Evolutionary conservation across 257 asterid species (phyloP).

Genomic region (Gentiana straminea): DNA sequence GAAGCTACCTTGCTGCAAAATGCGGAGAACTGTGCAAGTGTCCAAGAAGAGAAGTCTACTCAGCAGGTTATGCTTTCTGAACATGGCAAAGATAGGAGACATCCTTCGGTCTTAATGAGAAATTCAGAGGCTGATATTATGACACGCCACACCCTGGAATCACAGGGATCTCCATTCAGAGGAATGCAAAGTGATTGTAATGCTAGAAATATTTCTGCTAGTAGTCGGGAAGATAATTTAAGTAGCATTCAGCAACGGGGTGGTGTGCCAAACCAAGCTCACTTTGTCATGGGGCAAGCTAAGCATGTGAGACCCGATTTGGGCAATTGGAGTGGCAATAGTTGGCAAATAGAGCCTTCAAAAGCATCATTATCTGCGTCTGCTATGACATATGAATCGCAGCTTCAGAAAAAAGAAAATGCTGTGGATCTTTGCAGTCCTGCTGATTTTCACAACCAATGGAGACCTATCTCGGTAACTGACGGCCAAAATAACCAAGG

Average conservation of each 20-base stretch:
- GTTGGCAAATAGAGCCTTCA: constrained; percentile 28
- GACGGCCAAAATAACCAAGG: constrained; percentile 38
- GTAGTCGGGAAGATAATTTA: constrained; percentile 37
- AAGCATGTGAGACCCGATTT: constrained; percentile 43
- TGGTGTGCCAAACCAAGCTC: constrained; percentile 25
- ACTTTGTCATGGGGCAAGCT: constrained; percentile 31
- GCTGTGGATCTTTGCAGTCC: constrained; percentile 23
- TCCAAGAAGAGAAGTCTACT: constrained; percentile 49
- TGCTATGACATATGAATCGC: constrained; percentile 31
- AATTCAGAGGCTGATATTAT: constrained; percentile 30
- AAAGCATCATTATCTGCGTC: constrained; percentile 32
- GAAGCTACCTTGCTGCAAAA: constrained; percentile 35
- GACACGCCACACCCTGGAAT: constrained; percentile 34
- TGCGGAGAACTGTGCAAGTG: constrained; percentile 34
- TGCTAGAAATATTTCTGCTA: constrained; percentile 26
- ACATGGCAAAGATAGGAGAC: constrained; percentile 48
- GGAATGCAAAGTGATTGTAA: constrained; percentile 36
- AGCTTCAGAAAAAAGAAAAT: constrained; percentile 40
- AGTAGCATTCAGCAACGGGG: constrained; percentile 32
- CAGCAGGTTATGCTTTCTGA: constrained; percentile 32
- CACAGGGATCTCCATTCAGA: constrained; percentile 40
- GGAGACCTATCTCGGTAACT: constrained; percentile 64
- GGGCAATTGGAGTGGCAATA: constrained; percentile 40
- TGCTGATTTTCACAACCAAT: constrained; percentile 34
- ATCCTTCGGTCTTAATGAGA: constrained; percentile 30